Evolutionary conservation across 2,329 filamentous ascomycete species (phyloP).

Genomic region (Arachnopeziza araneosa): DNA sequence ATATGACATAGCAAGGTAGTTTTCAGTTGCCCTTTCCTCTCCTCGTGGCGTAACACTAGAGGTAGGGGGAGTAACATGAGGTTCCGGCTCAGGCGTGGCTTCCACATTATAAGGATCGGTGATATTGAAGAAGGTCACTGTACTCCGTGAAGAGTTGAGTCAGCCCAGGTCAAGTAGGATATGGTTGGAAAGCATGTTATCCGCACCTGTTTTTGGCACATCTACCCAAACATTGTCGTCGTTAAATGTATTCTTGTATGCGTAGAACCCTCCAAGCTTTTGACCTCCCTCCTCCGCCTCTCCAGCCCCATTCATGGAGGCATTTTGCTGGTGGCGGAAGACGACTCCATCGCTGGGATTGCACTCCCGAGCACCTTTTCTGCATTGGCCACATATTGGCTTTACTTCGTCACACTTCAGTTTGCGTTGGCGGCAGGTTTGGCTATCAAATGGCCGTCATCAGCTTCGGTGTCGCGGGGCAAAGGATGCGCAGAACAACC

Average conservation of each 20-base stretch:
- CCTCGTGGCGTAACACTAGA: slow-evolving; percentile 11
- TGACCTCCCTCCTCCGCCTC: slow-evolving; percentile 33
- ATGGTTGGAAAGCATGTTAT: neutral
- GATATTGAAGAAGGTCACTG: slow-evolving; percentile 56
- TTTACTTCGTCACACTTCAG: slow-evolving; percentile 61
- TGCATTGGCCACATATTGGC: slow-evolving; percentile 55
- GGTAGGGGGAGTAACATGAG: slow-evolving; percentile 7
- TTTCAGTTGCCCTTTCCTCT: slow-evolving; percentile 18
- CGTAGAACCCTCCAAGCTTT: slow-evolving; percentile 54
- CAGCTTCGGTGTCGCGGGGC: slow-evolving; percentile 5
- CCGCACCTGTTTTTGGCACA: slow-evolving; percentile 50
- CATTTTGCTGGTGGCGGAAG: slow-evolving; percentile 65
- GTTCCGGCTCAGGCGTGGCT: slow-evolving; percentile 33
- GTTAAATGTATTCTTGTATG: slow-evolving; percentile 60
- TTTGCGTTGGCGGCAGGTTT: slow-evolving; percentile 55
- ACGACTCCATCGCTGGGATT: slow-evolving; percentile 56
- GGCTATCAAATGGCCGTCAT: slow-evolving; percentile 27
- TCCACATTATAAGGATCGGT: slow-evolving; percentile 55
- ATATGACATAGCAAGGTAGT: slow-evolving; percentile 17
- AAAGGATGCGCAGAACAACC: neutral
- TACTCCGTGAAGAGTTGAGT: neutral
- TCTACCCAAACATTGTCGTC: slow-evolving; percentile 57
- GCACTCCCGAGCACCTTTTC: slow-evolving; percentile 52
- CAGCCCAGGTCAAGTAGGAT: slow-evolving; percentile 19
- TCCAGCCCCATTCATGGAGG: slow-evolving; percentile 54